These are phyloP conservation scores for Choanephora cucurbitarum DNA, from an alignment of 371 early-diverging fungal species.

Conservation along the genomic window DNA sequence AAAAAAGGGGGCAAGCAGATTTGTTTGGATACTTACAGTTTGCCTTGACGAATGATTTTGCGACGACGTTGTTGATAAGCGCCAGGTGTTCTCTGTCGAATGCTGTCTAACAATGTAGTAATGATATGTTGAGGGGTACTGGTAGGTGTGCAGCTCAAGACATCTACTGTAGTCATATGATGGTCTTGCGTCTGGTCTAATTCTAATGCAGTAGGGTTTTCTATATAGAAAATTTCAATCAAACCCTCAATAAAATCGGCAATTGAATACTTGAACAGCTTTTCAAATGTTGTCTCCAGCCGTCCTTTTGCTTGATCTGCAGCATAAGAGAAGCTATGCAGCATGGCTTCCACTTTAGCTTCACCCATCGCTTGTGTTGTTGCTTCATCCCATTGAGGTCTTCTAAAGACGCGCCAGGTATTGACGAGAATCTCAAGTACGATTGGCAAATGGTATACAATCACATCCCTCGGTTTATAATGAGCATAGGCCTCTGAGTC, in stretches of 20 bases:
- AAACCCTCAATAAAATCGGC: slow-evolving; percentile 66
- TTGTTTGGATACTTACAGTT: slow-evolving; percentile 48
- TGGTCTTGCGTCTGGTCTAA: slow-evolving; percentile 28
- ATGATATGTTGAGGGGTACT: slow-evolving; percentile 59
- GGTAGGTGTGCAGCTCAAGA: slow-evolving; percentile 53
- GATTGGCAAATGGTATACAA: slow-evolving; percentile 56
- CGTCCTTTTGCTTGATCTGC: slow-evolving; percentile 54
- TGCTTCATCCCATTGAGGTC: slow-evolving; percentile 28
- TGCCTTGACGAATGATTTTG: slow-evolving; percentile 52
- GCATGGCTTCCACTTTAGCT: slow-evolving; percentile 44
- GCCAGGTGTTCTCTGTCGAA: slow-evolving; percentile 56
- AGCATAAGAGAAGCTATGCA: slow-evolving; percentile 47
- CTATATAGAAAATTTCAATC: slow-evolving; percentile 62
- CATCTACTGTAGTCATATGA: slow-evolving; percentile 44
- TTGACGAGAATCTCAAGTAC: slow-evolving; percentile 55
- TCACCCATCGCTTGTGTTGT: slow-evolving; percentile 27
- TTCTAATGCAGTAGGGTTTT: slow-evolving; percentile 55
- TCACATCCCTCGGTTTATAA: slow-evolving; percentile 46
- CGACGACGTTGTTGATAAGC: slow-evolving; percentile 39
- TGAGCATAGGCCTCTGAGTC: slow-evolving; percentile 26
- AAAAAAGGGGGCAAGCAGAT: background rate
- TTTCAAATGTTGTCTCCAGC: slow-evolving; percentile 58
- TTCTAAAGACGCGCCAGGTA: slow-evolving; percentile 55
- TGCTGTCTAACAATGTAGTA: slow-evolving; percentile 56
- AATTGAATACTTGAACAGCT: slow-evolving; percentile 57